Evolutionary conservation across 192 early-diverging fungal species (phyloP).

Genomic region (Mortierella alpina): DNA sequence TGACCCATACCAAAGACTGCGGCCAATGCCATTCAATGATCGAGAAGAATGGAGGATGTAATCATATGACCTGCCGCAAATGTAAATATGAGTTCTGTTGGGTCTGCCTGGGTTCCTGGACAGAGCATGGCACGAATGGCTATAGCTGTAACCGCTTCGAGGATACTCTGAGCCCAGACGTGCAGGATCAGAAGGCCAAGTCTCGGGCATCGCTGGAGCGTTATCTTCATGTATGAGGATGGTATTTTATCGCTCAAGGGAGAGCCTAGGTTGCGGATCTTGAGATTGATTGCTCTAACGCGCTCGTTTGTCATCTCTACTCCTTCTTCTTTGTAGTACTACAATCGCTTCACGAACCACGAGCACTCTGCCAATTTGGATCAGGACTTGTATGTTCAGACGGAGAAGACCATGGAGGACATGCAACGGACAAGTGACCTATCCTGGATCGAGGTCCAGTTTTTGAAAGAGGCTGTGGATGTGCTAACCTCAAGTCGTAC

Average conservation of each 20-base stretch:
- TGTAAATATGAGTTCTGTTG: slow-evolving; percentile 99
- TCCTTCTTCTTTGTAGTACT: slow-evolving; percentile 74
- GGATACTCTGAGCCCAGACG: slow-evolving; percentile 85
- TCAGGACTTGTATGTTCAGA: slow-evolving; percentile 81
- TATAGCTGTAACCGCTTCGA: slow-evolving; percentile 98
- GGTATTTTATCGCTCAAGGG: not conserved
- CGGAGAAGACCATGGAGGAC: slow-evolving; percentile 94
- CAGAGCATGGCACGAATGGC: slow-evolving; percentile 92
- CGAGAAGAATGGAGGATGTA: slow-evolving; percentile 99
- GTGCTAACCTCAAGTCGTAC: slow-evolving; percentile 87
- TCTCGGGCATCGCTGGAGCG: slow-evolving; percentile 87
- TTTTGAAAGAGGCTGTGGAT: slow-evolving; percentile 91
- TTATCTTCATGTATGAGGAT: slow-evolving; percentile 88
- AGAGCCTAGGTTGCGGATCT: not conserved
- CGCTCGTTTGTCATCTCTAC: not conserved
- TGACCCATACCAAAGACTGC: slow-evolving; percentile 94
- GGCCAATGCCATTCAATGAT: slow-evolving; percentile 93
- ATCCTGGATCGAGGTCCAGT: slow-evolving; percentile 99
- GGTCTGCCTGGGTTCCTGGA: slow-evolving; percentile 98
- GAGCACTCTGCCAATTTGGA: slow-evolving; percentile 94
- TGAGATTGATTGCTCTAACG: not conserved
- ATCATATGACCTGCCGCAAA: slow-evolving; percentile 99
- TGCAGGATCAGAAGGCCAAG: slow-evolving; percentile 87
- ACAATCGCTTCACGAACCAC: slow-evolving; percentile 97
- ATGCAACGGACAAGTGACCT: slow-evolving; percentile 90